These are phyloP conservation scores for Gentiana dahurica DNA, from an alignment of 257 asterid genomes.

Conservation along the genomic window DNA sequence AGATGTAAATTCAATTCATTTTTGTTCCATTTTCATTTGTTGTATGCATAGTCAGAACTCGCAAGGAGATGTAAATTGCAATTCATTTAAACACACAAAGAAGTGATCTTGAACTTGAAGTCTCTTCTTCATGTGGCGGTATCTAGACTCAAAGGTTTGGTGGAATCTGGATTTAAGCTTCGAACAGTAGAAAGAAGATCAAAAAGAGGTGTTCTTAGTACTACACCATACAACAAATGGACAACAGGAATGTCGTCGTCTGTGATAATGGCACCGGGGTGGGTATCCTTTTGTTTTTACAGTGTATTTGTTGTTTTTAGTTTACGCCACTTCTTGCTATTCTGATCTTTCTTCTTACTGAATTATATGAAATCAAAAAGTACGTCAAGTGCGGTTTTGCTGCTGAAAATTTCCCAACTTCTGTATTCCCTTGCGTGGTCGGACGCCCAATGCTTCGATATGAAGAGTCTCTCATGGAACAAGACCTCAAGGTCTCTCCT, in stretches of 20 bases:
- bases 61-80: no score
- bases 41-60: no score
- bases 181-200: no score
- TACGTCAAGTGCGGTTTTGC: slow-evolving; percentile 98
- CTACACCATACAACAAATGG: slow-evolving; percentile 24
- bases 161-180: no score
- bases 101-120: no score
- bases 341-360: slow-evolving; percentile 9
- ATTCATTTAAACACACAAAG: no score
- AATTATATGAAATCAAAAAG: slow-evolving; percentile 30
- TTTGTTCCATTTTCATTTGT: no score
- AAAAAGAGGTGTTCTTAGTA: no score
- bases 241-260: slow-evolving; percentile 72
- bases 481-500: slow-evolving; percentile 64
- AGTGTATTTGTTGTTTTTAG: not conserved
- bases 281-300: slow-evolving; percentile 32
- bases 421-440: slow-evolving; percentile 94
- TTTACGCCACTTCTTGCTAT: not conserved
- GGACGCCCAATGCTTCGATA: slow-evolving; percentile 97
- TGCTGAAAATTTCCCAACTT: slow-evolving; percentile 90
- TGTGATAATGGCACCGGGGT: slow-evolving; percentile 98
- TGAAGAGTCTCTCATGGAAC: slow-evolving; percentile 91
- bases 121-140: no score
- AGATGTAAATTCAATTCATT: no score
- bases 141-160: no score